Evolutionary conservation across 164 flowering plant species (phyloP).

Genomic region (Houttuynia cordata): DNA sequence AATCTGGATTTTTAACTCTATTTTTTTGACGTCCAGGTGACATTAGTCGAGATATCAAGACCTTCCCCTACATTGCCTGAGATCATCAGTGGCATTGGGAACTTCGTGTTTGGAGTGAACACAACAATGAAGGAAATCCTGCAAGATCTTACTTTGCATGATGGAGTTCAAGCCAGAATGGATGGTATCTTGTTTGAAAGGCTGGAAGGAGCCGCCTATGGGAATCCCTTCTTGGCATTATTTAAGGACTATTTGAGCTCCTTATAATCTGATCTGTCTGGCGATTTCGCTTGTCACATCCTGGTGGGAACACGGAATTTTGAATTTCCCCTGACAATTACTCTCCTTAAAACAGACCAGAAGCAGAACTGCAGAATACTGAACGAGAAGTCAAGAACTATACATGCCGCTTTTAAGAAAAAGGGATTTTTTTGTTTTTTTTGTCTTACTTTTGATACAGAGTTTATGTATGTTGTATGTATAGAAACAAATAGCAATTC

Average conservation of each 20-base stretch:
- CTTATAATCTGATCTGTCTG: constrained; percentile 16
- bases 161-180: constrained; percentile 88
- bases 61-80: constrained; percentile 64
- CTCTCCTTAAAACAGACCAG: no score
- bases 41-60: constrained; percentile 66
- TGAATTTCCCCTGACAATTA: no score
- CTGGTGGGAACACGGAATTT: no score
- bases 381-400: no score
- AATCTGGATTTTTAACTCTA: neutral
- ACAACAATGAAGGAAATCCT: constrained; percentile 36
- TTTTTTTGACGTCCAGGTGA: constrained; percentile 35
- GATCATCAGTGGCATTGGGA: constrained; percentile 56
- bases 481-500: no score
- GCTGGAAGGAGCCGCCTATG: constrained; percentile 30
- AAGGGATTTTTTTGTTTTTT: no score
- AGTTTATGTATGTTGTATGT: no score
- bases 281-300: no score
- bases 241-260: constrained; percentile 69
- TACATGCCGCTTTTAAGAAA: no score
- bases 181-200: constrained; percentile 75
- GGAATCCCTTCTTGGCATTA: constrained; percentile 37
- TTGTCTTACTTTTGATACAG: no score
- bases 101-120: constrained; percentile 48
- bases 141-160: constrained; percentile 39
- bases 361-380: no score